Conservation (phyloP, 148 eudicot species). For the Diospyros kaki region DNA sequence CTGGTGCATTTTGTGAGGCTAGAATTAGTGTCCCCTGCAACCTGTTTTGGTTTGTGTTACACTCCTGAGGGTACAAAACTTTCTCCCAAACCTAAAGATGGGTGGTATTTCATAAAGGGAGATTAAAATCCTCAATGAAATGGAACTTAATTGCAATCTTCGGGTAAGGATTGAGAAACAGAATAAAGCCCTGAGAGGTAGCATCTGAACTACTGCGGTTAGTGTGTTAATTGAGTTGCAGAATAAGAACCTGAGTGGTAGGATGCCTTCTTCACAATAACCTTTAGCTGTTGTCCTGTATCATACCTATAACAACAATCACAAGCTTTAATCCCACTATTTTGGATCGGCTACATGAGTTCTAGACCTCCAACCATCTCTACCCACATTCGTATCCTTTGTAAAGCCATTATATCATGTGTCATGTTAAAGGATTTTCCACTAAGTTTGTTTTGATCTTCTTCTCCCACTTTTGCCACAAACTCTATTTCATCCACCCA, state of each 20-base stretch:
- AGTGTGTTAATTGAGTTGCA: too few species aligned
- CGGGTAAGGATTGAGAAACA: background rate
- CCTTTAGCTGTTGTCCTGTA: too few species aligned
- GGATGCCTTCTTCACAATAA: too few species aligned
- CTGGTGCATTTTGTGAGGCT: background rate
- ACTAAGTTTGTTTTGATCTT: too few species aligned
- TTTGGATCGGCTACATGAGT: too few species aligned
- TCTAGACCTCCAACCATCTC: too few species aligned
- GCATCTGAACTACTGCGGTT: background rate
- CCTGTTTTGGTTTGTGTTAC: background rate
- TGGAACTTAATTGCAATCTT: background rate
- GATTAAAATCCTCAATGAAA: background rate
- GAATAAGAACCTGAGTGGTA: too few species aligned
- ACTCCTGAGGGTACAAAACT: background rate
- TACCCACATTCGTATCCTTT: too few species aligned
- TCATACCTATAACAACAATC: too few species aligned
- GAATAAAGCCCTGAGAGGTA: background rate
- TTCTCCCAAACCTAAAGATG: background rate
- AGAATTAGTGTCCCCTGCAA: background rate
- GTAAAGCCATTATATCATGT: background rate
- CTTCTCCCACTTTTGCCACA: too few species aligned
- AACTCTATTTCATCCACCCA: too few species aligned
- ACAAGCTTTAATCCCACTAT: background rate
- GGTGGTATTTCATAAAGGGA: constrained; percentile 3
- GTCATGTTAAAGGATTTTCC: too few species aligned